Evolutionary conservation across 805 yeast species (phyloP), one percentile per base, ranked within the genome.

Genomic region (Wickerhamiella parazyma): DNA sequence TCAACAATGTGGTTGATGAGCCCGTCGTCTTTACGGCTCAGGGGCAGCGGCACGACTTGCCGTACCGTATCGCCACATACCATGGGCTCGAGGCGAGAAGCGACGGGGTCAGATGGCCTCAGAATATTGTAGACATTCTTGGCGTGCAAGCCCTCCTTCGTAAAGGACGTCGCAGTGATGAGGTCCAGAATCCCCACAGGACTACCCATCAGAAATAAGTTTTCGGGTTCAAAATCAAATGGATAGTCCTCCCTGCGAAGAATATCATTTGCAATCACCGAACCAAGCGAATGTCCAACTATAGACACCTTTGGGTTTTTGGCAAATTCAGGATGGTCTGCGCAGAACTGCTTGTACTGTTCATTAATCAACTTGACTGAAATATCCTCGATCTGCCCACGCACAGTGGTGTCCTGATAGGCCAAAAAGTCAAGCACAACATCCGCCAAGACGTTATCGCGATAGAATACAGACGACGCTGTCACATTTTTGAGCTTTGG

Each of bases 21-120:
- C 17, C 65, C 61, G 14, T 66, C 64, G 37, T 62, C 57, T 16
- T 22, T 33, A 4, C 43, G 38, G 26, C 37, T 33, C 20, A 40
- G 29, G 2, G 62, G 73, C 51, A 71, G 75, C 1, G 83, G 80
- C 12, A 81, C 68, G 14, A 63, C 61, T 44, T 67, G 74, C 0
- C 89, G 82, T 48, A 69, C 67, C 45, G 69, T 61, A 56, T 61
- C 17, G 69, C 52, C 66, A 47, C 66, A 62, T 4, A 87, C 70
- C 45, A 89, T 63, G 1, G 98, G 98, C 59, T 89, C 98, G 46
- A 87, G 62, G 44, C 97, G 67, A 54, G 87, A 85, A 0, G 89
- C 87, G 33, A 91, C 78, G 0, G 96, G 95, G 56, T 89, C 98
- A 50, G 93, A 79, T 0, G 89, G 83, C 52, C 89, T 94, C 63